Evolutionary conservation across 495 filamentous ascomycete genomes (phyloP), one percentile per base, ranked within the genome.

Genomic region (Lasiosphaeris hirsuta): DNA sequence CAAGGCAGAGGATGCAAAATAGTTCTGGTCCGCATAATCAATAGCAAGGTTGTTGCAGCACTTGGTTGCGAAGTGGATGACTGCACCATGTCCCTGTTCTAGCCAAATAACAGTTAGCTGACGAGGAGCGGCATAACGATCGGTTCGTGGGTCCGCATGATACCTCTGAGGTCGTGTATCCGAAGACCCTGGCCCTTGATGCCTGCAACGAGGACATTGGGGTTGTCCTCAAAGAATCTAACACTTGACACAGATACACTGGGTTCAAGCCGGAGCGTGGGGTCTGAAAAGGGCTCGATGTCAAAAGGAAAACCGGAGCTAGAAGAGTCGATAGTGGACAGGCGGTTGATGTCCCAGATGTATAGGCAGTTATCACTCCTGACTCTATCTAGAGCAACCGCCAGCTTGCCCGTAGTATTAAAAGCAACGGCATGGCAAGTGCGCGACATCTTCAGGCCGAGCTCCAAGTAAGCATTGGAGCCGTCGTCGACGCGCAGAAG

Each of bases 391-490:
- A 97, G 77, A 11, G 90, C 94, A 13, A 91, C 89, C 14, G 94
- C 94, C 59, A 98, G 75, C 56, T 89, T 75, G 4, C 89, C 87
- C 37, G 83, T 80, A 19, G 82, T 84, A 67, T 85, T 96, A 72
- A 98, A 96, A 3, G 91, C 88, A 15, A 97, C 86, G 10, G 91
- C 88, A 69, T 97, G 96, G 67, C 92, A 96, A 58, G 88, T 86
- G 37, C 94, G 85, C 56, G 92, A 86, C 58, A 92, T 86, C 65
- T 92, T 96, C 54, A 93, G 83, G 8, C 85, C 85, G 38, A 96
- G 90, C 51, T 85, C 87, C 41, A 85, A 69, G 49, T 78, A 85
- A 52, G 78, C 81, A 61, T 83, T 85, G 17, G 79, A 81, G 62
- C 74, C 76, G 49, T 86, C 81, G 61, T 90, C 84, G 46, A 97